phyloP scores from a whole-genome alignment of 305 asterid species.

The Fraxinus velutina region DNA sequence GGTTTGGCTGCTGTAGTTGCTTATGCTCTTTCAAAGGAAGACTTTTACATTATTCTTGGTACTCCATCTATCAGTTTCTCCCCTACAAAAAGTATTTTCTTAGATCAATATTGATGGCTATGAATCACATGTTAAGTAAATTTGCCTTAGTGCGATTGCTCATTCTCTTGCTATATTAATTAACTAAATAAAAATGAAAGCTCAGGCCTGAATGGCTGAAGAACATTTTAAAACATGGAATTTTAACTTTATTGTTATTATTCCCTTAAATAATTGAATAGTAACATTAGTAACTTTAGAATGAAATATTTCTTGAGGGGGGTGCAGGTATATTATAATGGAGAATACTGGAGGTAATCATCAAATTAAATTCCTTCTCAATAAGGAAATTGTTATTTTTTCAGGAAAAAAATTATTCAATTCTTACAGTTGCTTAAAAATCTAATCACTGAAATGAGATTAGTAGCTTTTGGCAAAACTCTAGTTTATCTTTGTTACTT shows the following conservation, averaged over 20 bases:
- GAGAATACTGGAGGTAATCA: background rate
- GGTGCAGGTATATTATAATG: background rate
- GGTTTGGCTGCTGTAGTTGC: slow-evolving; percentile 91
- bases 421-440: no score
- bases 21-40: slow-evolving; percentile 66
- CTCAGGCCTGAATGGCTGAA: background rate
- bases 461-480: background rate
- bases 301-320: background rate
- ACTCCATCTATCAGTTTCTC: slow-evolving; percentile 9
- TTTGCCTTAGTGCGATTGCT: background rate
- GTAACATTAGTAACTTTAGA: background rate
- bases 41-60: slow-evolving; percentile 77
- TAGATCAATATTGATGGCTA: background rate
- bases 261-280: background rate
- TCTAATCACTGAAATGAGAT: slow-evolving; percentile 30
- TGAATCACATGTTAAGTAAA: background rate
- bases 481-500: no score
- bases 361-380: background rate
- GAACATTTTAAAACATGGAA: background rate
- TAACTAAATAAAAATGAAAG: background rate
- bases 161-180: background rate
- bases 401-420: no score
- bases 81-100: background rate
- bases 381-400: no score
- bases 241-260: background rate